Percentiles rank a stretch among this genome's conserved stretches.
Evolutionary conservation across 441 rosid species (phyloP).

Genomic region (Viola pubescens): DNA sequence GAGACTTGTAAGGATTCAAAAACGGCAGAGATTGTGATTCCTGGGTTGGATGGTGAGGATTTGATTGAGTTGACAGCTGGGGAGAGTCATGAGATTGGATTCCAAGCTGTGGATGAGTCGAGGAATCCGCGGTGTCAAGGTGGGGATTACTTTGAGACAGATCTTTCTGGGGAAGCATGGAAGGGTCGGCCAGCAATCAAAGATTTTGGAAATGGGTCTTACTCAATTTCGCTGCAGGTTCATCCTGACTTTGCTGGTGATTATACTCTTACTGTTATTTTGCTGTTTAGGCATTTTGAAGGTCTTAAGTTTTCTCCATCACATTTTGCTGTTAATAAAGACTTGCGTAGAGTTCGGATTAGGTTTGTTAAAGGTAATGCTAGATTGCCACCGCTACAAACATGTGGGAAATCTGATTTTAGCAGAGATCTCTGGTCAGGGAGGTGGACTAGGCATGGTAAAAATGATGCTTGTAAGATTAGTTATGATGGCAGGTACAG

Average conservation of each 20-base stretch:
- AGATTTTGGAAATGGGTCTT: conserved; percentile 78
- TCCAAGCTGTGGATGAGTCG: conserved; percentile 56
- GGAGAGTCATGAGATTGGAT: conserved; percentile 48
- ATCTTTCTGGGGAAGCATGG: conserved; percentile 83
- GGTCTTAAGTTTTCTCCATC: conserved; percentile 66
- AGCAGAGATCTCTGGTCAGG: conserved; percentile 62
- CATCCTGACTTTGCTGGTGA: conserved; percentile 87
- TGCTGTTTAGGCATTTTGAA: conserved; percentile 69
- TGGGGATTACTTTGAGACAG: conserved; percentile 88
- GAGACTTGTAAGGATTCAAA: conserved; percentile 50
- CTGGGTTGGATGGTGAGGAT: conserved; percentile 45
- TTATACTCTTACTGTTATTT: conserved; percentile 57
- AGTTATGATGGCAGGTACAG: conserved; percentile 73
- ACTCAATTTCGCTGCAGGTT: conserved; percentile 64
- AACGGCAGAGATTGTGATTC: conserved; percentile 49
- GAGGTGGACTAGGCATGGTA: conserved; percentile 85
- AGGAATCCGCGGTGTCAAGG: conserved; percentile 51
- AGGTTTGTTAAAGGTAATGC: conserved; percentile 33
- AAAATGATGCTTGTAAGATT: conserved; percentile 53
- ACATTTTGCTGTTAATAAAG: conserved; percentile 47
- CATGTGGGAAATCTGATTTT: conserved; percentile 59
- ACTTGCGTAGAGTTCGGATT: conserved; percentile 40
- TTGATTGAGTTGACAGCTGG: conserved; percentile 54
- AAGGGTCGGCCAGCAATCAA: conserved; percentile 73
- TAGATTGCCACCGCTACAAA: conserved; percentile 37